These are phyloP conservation scores for Penicillium glabrum DNA, from an alignment of 2,329 filamentous ascomycete species.

Conservation along the genomic window DNA sequence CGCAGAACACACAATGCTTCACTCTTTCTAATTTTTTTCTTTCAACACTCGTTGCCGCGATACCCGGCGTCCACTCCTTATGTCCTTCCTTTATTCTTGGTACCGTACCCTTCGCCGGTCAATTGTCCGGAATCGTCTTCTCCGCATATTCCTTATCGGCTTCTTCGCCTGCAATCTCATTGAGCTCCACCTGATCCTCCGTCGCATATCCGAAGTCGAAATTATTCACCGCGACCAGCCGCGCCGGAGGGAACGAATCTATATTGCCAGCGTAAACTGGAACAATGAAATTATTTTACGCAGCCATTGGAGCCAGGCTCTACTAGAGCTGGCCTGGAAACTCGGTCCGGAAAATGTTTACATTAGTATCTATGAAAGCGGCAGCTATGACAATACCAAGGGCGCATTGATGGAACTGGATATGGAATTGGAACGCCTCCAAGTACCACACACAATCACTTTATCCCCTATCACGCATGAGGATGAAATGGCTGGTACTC, in stretches of 20 bases:
- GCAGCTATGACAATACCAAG: conserved; percentile 69
- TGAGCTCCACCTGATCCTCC: conserved; percentile 20
- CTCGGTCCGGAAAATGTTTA: conserved; percentile 66
- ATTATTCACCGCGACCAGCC: conserved; percentile 8
- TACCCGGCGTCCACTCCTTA: conserved; percentile 9
- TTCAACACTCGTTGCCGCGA: neutral
- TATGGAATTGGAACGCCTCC: conserved; percentile 50
- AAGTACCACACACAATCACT: conserved; percentile 57
- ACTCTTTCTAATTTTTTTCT: neutral
- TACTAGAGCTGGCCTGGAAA: conserved; percentile 57
- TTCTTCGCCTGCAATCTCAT: conserved; percentile 21
- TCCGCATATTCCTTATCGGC: conserved; percentile 15
- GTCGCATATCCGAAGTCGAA: conserved; percentile 14
- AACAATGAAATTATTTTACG: conserved; percentile 63
- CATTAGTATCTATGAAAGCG: conserved; percentile 67
- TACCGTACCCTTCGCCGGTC: conserved; percentile 12
- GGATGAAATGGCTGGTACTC: conserved; percentile 53
- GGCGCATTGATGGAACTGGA: conserved; percentile 60
- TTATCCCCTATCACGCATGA: conserved; percentile 60
- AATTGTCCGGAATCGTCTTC: conserved; percentile 15
- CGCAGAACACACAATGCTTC: neutral
- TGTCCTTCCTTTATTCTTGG: conserved; percentile 13
- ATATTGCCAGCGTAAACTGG: conserved; percentile 69
- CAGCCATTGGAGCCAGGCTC: conserved; percentile 61
- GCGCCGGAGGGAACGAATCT: conserved; percentile 47